These are phyloP conservation scores for Phytophthora cactorum DNA, from an alignment of 352 stramenopile species.

Conservation along the genomic window DNA sequence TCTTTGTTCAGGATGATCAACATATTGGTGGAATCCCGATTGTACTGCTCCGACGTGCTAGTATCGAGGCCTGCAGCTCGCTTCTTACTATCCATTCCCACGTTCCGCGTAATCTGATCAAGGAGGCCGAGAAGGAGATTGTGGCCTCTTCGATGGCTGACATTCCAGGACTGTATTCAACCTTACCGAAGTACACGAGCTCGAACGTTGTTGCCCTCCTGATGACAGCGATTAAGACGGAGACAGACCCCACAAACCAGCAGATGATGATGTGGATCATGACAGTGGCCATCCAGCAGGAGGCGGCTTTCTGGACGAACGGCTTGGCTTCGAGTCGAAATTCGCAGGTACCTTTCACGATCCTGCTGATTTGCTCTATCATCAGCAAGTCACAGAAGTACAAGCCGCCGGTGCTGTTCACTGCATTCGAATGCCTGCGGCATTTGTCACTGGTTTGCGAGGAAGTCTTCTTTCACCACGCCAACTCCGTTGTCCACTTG, in stretches of 20 bases:
- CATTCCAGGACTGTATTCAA: slow-evolving; percentile 79
- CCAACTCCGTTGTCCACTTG: slow-evolving; percentile 80
- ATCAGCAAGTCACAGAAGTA: slow-evolving; percentile 83
- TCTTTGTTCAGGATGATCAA: slow-evolving; percentile 67
- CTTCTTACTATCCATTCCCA: slow-evolving; percentile 85
- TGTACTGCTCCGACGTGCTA: slow-evolving; percentile 72
- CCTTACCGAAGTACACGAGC: slow-evolving; percentile 82
- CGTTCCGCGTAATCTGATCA: slow-evolving; percentile 75
- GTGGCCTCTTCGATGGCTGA: slow-evolving; percentile 68
- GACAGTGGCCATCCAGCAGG: slow-evolving; percentile 86
- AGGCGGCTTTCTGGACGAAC: slow-evolving; percentile 85
- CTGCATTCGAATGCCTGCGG: slow-evolving; percentile 84
- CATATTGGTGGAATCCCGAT: slow-evolving; percentile 77
- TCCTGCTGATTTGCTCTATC: slow-evolving; percentile 85
- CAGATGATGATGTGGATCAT: slow-evolving; percentile 92
- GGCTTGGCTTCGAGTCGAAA: slow-evolving; percentile 83
- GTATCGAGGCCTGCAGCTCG: slow-evolving; percentile 83
- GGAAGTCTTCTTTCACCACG: slow-evolving; percentile 77
- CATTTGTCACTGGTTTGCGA: slow-evolving; percentile 82
- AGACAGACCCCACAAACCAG: slow-evolving; percentile 86
- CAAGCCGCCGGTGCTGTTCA: slow-evolving; percentile 87
- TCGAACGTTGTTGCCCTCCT: slow-evolving; percentile 86
- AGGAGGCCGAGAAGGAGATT: slow-evolving; percentile 79
- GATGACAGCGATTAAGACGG: slow-evolving; percentile 83
- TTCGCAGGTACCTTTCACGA: slow-evolving; percentile 86